Percentiles rank a stretch among this genome's conserved stretches.
Evolutionary conservation across 306 rosid species (phyloP).

Genomic region (Hippophae rhamnoides): DNA sequence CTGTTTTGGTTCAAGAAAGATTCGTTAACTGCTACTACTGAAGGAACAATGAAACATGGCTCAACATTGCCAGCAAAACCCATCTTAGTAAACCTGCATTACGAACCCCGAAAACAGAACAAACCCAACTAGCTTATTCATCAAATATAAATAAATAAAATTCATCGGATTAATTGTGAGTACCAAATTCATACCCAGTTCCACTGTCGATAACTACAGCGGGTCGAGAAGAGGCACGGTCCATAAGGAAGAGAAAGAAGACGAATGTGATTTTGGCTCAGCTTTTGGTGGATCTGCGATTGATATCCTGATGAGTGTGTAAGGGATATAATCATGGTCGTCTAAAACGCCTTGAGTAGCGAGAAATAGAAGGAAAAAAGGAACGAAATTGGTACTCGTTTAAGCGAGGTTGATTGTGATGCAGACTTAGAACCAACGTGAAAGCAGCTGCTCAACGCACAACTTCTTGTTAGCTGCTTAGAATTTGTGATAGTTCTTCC

Average conservation of each 20-base stretch:
- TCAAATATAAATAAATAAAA: neutral
- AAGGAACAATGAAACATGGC: conserved; percentile 82
- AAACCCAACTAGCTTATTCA: conserved; percentile 12
- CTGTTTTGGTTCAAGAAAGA: conserved; percentile 73
- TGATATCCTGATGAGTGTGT: conserved; percentile 53
- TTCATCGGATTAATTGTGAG: neutral
- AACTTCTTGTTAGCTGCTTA: conserved; percentile 20
- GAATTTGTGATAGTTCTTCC: conserved; percentile 26
- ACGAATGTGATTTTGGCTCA: conserved; percentile 1
- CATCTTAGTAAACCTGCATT: conserved; percentile 87
- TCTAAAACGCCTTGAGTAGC: conserved; percentile 32
- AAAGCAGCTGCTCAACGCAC: conserved; percentile 34
- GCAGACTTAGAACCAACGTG: conserved; percentile 65
- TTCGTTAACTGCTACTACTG: conserved; percentile 82
- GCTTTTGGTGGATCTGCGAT: conserved; percentile 55
- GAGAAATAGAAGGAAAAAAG: conserved; percentile 14
- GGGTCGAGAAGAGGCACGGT: conserved; percentile 86
- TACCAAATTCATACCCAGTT: conserved; percentile 59
- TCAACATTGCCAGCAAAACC: conserved; percentile 96
- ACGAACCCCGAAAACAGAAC: neutral
- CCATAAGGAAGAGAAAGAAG: conserved; percentile 45
- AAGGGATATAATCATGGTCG: conserved; percentile 65
- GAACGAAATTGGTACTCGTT: conserved; percentile 2
- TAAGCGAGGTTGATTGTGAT: conserved; percentile 25
- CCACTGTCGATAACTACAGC: conserved; percentile 96